Evolutionary conservation across 1,284 basidiomycete genomes (phyloP).

Genomic region (Melampsora larici-populina): DNA sequence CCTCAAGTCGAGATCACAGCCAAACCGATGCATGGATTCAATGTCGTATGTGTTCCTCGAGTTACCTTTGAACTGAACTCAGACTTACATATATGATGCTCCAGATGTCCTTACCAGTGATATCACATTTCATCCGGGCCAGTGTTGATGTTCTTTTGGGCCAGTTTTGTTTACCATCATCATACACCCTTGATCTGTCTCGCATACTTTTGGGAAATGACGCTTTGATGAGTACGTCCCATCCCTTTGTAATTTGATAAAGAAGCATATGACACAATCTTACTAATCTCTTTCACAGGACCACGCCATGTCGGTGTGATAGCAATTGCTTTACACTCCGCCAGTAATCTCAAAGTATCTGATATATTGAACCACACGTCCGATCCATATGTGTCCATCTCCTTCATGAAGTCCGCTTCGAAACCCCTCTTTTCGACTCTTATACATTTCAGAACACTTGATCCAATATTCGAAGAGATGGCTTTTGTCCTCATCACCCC

Average conservation of each 20-base stretch:
- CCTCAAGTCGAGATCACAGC: neutral
- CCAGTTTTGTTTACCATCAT: neutral
- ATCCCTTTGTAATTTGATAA: neutral
- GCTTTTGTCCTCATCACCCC: neutral
- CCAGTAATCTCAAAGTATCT: constrained; percentile 3
- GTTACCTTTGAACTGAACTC: neutral
- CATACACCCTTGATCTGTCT: neutral
- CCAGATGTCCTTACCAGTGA: neutral
- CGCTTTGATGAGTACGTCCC: neutral
- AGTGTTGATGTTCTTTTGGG: constrained; percentile 1
- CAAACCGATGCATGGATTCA: constrained; percentile 3
- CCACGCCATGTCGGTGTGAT: neutral
- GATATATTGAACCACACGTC: neutral
- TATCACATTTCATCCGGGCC: neutral
- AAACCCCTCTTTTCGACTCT: neutral
- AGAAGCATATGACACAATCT: neutral
- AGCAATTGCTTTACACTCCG: neutral
- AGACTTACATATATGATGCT: neutral
- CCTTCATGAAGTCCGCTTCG: constrained; percentile 1
- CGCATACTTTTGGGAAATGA: neutral
- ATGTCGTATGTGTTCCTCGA: neutral
- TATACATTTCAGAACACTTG: neutral
- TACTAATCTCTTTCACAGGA: neutral
- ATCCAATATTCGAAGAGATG: constrained; percentile 4
- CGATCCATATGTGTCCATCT: neutral